Evolutionary conservation across 805 yeast species (phyloP), one percentile per base, ranked within the genome.

Genomic region (Danielia oregonensis): DNA sequence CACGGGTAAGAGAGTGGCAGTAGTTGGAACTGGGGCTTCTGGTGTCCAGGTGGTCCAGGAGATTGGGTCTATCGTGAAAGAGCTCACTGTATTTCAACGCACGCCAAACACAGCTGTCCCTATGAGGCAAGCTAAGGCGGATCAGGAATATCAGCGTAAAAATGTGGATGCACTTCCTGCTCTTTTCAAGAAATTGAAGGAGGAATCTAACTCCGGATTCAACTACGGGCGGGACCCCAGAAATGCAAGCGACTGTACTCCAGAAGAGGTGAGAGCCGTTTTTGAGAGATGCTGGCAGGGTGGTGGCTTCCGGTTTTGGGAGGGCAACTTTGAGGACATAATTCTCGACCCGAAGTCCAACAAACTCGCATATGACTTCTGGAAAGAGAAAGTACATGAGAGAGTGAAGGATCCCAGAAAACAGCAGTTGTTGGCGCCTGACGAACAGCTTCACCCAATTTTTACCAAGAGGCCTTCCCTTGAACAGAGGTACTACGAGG

Each of bases 391-490:
- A 5, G 28, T 13, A 11, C 19, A 29, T 7, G 25, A 70, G 15
- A 66, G 39, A 2, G 60, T 52, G 13, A 65, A 44, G 1, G 68
- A 68, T 1, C 70, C 61, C 40, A 57, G 59, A 36, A 65, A 64
- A 3, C 59, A 45, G 25, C 55, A 53, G 12, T 59, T 59, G 5
- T 55, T 49, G 23, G 60, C n/a, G n/a, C n/a, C n/a, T 44, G 15
- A 59, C 47, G 32, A 61, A 48, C 31, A 66, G 68, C 35, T 61
- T 65, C 22, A 59, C n/a, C n/a, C n/a, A n/a, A n/a, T n/a, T n/a
- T n/a, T n/a, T n/a, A n/a, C n/a, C n/a, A n/a, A n/a, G n/a, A n/a
- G n/a, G n/a, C n/a, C n/a, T n/a, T n/a, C n/a, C n/a, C n/a, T n/a
- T n/a, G n/a, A n/a, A n/a, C n/a, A n/a, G n/a, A n/a, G n/a, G n/a